A percentile compares a stretch with the other conserved stretches of the same genome.
Conservation (phyloP, 2,329 filamentous ascomycete species). For the Westerdykella aurantiaca region DNA sequence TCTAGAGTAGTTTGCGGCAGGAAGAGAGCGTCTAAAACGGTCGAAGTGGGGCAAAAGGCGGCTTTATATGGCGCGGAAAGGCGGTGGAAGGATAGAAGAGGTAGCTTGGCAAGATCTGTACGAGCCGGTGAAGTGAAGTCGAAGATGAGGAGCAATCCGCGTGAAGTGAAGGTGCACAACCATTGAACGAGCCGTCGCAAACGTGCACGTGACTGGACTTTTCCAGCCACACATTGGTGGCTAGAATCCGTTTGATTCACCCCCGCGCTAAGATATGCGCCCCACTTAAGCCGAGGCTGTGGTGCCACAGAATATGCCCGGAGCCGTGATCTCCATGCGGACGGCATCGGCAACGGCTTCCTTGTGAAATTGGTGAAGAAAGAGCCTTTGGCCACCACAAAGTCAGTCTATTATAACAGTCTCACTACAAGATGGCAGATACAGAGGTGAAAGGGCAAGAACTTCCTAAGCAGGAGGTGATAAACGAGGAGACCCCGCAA, state of each 20-base stretch:
- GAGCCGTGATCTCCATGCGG: too few relatives aligned
- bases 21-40: neutral
- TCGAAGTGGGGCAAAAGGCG: neutral
- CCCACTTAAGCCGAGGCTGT: too few relatives aligned
- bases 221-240: neutral
- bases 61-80: neutral
- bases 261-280: neutral
- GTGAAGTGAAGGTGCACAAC: neutral
- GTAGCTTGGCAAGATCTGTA: too few relatives aligned
- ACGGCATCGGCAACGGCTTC: too few relatives aligned
- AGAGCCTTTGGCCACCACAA: neutral
- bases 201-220: neutral
- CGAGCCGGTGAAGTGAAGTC: neutral
- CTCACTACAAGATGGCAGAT: conserved; percentile 17
- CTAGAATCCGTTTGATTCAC: too few relatives aligned
- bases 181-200: neutral
- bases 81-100: neutral
- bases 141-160: neutral
- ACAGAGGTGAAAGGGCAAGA: neutral
- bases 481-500: conserved; percentile 13
- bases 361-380: neutral
- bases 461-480: neutral
- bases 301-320: too few relatives aligned
- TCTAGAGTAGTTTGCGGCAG: conserved; percentile 1
- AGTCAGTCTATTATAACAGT: neutral